Evolutionary conservation across 2,329 filamentous ascomycete genomes (phyloP).

Genomic region (Penicillium sclerotiorum): DNA sequence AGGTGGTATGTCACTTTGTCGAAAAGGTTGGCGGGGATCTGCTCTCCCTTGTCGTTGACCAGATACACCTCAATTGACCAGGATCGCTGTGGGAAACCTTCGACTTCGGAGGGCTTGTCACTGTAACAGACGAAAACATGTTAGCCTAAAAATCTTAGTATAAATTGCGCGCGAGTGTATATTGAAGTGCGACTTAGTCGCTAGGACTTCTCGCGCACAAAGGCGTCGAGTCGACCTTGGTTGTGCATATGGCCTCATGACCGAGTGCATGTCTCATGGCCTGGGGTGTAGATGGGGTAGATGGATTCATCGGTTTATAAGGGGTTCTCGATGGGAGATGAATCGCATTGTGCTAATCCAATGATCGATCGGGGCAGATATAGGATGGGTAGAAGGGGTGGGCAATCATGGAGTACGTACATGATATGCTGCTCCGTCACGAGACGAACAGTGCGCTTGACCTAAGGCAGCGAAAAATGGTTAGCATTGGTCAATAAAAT

Average conservation of each 20-base stretch:
- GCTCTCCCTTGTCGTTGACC: constrained; percentile 81
- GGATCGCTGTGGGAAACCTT: constrained; percentile 87
- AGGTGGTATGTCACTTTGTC: constrained; percentile 91
- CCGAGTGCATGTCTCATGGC: not conserved
- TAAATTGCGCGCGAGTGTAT: too few relatives aligned
- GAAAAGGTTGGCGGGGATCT: constrained; percentile 81
- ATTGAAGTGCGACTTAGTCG: too few relatives aligned
- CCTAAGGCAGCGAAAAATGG: constrained; percentile 44
- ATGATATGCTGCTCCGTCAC: constrained; percentile 88
- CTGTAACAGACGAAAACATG: constrained; percentile 45
- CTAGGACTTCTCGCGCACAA: too few relatives aligned
- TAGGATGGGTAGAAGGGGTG: constrained; percentile 10
- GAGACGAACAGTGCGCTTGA: constrained; percentile 87
- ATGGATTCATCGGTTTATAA: not conserved
- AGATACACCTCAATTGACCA: constrained; percentile 89
- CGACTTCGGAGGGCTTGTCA: constrained; percentile 76
- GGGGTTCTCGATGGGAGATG: not conserved
- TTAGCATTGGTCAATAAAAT: constrained; percentile 17
- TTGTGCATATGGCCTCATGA: too few relatives aligned
- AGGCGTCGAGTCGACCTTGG: too few relatives aligned
- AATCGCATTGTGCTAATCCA: not conserved
- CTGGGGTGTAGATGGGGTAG: too few relatives aligned
- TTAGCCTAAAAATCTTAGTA: not conserved
- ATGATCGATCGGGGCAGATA: too few relatives aligned
- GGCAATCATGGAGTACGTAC: constrained; percentile 58